Evolutionary conservation across 768 basidiomycete genomes (phyloP), one percentile per base, ranked within the genome.

Genomic region (Stropharia rugosoannulata): DNA sequence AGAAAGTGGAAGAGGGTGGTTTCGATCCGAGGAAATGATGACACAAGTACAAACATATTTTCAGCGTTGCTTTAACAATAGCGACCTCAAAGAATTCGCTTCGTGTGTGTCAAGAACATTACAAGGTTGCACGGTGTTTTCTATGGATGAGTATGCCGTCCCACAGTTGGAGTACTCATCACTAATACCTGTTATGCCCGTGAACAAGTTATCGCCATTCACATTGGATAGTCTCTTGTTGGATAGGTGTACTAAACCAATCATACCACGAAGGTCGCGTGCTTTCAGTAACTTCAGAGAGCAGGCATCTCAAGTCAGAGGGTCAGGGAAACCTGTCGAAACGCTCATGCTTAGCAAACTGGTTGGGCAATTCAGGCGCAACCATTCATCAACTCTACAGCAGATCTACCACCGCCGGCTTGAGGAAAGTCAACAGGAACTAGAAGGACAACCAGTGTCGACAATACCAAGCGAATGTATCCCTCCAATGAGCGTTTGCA

Each of bases 41-140:
- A 13, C 1, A 52, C 18, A 48, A 1, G 38, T 60, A 27, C 16
- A 7, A 19, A 22, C 56, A 39, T 63, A 63, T 32, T 61, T 60
- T 27, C 44, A 56, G 4, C 55, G 55, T 40, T 63, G 62, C 47
- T 61, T 37, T 32, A 44, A 45, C 39, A 63, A 63, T 48, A 19
- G n/a, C 11, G 55, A 63, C 38, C 59, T 63, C 36, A 5, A 1
- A 4, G 16, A 27, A 16, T 63, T 63, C 43, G 39, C 36, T 39
- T 45, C 40, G 11, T 29, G 16, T 25, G 7, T 59, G 35, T 48
- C 55, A 18, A 37, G 13, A 8, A 39, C 22, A n/a, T 29, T 63
- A 10, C 39, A 52, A 29, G n/a, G 50, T 49, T 29, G 15, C 42
- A 12, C 35, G 9, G 29, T 11, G 8, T 32, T n/a, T 2, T 27